These are phyloP conservation scores for Lyophyllum atratum DNA, from an alignment of 768 basidiomycete genomes.

Conservation along the genomic window DNA sequence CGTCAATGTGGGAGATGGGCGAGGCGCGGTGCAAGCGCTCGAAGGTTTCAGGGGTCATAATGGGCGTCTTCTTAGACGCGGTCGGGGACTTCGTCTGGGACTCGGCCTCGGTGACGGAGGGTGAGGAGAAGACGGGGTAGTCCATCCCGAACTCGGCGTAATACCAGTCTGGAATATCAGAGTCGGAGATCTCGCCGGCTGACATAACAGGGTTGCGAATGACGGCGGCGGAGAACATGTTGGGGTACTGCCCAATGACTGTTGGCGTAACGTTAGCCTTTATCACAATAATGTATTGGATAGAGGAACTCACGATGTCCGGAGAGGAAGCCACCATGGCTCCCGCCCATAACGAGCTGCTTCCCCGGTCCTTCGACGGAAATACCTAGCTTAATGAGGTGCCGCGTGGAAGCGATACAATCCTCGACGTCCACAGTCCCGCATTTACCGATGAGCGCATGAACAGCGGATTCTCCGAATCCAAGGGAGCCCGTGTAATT, in stretches of 20 bases:
- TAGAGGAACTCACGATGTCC: conserved; percentile 49
- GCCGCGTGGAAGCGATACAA: conserved; percentile 53
- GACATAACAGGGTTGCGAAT: conserved; percentile 74
- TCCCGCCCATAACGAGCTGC: conserved; percentile 63
- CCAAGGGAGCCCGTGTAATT: conserved; percentile 74
- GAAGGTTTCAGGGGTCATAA: conserved; percentile 49
- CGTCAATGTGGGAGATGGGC: conserved; percentile 55
- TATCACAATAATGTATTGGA: not conserved
- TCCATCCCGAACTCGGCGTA: conserved; percentile 47
- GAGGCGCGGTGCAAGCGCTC: conserved; percentile 47
- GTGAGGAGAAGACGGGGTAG: conserved; percentile 39
- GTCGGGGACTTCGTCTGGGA: not conserved
- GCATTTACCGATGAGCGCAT: conserved; percentile 55
- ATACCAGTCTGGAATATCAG: conserved; percentile 76
- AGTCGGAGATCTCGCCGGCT: conserved; percentile 51
- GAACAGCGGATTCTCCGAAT: conserved; percentile 63
- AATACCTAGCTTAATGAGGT: conserved; percentile 52
- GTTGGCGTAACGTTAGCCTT: not conserved
- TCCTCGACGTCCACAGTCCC: conserved; percentile 69
- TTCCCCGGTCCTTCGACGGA: conserved; percentile 50
- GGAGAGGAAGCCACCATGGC: conserved; percentile 69
- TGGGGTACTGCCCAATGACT: conserved; percentile 69
- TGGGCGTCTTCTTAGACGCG: conserved; percentile 21
- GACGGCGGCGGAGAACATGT: conserved; percentile 60
- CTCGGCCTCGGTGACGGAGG: conserved; percentile 14